Evolutionary conservation across 352 stramenopile species (phyloP).

Genomic region (Phytophthora pluvialis): DNA sequence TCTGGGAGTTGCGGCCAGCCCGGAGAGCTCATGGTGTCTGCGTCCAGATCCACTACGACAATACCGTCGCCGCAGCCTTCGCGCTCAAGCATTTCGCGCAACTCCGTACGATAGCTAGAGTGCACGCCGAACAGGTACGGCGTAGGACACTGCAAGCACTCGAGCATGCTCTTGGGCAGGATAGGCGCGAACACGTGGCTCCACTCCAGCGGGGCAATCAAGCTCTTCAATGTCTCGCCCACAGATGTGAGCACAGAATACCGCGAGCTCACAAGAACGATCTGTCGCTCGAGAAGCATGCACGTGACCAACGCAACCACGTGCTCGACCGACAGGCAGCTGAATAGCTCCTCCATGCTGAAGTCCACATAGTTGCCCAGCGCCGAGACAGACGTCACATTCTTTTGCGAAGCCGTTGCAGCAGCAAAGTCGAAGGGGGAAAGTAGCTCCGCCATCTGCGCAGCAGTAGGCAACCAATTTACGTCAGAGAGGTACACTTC

Average conservation of each 20-base stretch:
- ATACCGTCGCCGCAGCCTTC: conserved; percentile 80
- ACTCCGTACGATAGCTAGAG: conserved; percentile 66
- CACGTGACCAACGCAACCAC: conserved; percentile 72
- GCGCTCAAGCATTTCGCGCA: conserved; percentile 75
- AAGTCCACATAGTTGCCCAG: conserved; percentile 77
- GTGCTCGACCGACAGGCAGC: conserved; percentile 75
- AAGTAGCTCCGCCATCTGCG: conserved; percentile 69
- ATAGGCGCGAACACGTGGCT: conserved; percentile 89
- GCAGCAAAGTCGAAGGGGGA: conserved; percentile 68
- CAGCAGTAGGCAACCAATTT: conserved; percentile 60
- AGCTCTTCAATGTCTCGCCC: conserved; percentile 77
- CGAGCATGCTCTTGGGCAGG: conserved; percentile 80
- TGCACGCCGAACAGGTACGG: conserved; percentile 90
- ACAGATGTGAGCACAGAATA: conserved; percentile 85
- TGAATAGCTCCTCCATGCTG: conserved; percentile 86
- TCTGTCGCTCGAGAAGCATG: conserved; percentile 79
- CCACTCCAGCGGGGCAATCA: conserved; percentile 84
- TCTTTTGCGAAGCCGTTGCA: conserved; percentile 31
- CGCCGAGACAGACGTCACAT: conserved; percentile 47
- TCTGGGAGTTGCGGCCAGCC: conserved; percentile 56
- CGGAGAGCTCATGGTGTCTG: conserved; percentile 57
- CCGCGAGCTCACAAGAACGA: conserved; percentile 79
- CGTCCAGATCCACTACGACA: conserved; percentile 76
- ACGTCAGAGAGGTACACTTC: conserved; percentile 58
- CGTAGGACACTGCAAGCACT: conserved; percentile 85